phyloP scores from a whole-genome alignment of 2,329 filamentous ascomycete genomes.

The Colletotrichum eremochloae region DNA sequence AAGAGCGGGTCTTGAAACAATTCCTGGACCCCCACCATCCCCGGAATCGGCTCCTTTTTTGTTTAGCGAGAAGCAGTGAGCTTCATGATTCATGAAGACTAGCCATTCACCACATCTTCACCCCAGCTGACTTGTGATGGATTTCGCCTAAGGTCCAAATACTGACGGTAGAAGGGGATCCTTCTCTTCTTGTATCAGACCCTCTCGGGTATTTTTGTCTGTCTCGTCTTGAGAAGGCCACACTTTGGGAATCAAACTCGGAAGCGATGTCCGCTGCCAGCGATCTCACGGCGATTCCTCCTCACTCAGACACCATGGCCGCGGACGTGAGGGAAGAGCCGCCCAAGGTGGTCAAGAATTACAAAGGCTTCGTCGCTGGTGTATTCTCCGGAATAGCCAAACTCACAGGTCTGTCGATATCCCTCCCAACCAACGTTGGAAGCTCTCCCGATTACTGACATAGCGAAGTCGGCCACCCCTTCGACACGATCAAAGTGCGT shows the following conservation, averaged over 20 bases:
- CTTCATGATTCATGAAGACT: constrained; percentile 42
- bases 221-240: constrained; percentile 6
- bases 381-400: constrained; percentile 96
- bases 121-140: constrained; percentile 19
- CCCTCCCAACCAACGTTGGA: background rate
- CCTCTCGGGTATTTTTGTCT: background rate
- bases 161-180: background rate
- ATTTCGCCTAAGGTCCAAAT: constrained; percentile 18
- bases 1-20: constrained; percentile 5
- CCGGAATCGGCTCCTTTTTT: constrained; percentile 41
- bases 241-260: background rate
- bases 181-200: constrained; percentile 6
- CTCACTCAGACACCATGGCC: constrained; percentile 34
- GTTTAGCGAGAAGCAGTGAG: constrained; percentile 31
- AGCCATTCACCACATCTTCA: constrained; percentile 5
- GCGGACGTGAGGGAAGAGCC: constrained; percentile 49
- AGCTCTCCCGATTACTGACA: constrained; percentile 1
- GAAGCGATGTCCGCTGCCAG: constrained; percentile 3
- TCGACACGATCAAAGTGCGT: constrained; percentile 97
- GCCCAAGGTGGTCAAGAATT: constrained; percentile 67
- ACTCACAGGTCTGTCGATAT: constrained; percentile 68
- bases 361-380: constrained; percentile 98
- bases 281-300: constrained; percentile 14
- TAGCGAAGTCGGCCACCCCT: constrained; percentile 74
- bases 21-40: constrained; percentile 24